Evolutionary conservation across 371 early-diverging fungal species (phyloP).

Genomic region (Conidiobolus incongruus): DNA sequence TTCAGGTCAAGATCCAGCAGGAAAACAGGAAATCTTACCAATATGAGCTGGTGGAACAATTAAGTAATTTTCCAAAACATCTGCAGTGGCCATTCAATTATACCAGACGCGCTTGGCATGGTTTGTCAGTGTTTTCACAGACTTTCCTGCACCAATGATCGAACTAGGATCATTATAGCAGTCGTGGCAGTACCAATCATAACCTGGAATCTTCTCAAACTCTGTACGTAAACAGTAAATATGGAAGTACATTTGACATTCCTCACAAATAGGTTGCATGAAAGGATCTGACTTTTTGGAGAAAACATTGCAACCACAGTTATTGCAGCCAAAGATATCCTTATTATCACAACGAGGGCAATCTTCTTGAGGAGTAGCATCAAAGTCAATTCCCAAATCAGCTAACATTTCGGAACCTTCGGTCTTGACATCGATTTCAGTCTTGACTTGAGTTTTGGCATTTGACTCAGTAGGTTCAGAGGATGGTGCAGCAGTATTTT

Average conservation of each 20-base stretch:
- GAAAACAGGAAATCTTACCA: constrained; percentile 32
- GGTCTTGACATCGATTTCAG: not conserved
- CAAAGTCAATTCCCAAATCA: too few species aligned
- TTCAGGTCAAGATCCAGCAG: constrained; percentile 25
- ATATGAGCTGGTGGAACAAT: constrained; percentile 19
- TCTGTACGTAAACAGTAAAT: constrained; percentile 17
- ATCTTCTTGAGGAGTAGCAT: not conserved
- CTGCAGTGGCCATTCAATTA: constrained; percentile 21
- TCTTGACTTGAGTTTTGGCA: not conserved
- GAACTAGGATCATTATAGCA: constrained; percentile 18
- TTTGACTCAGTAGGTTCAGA: not conserved
- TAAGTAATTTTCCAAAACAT: constrained; percentile 15
- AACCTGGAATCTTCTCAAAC: constrained; percentile 14
- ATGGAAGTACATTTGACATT: constrained; percentile 29
- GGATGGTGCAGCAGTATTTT: not conserved
- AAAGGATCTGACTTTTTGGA: constrained; percentile 20
- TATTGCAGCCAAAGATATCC: constrained; percentile 12
- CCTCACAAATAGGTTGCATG: constrained; percentile 27
- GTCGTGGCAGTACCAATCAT: constrained; percentile 23
- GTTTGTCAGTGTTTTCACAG: constrained; percentile 16
- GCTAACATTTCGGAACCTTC: not conserved
- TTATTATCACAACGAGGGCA: constrained; percentile 19
- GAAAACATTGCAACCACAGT: constrained; percentile 26
- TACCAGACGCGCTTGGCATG: constrained; percentile 19
- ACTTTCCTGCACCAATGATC: constrained; percentile 14